A percentile compares a stretch with the other conserved stretches of the same genome.
phyloP scores from a whole-genome alignment of 2,329 filamentous ascomycete species.

The Talaromyces verruculosus region DNA sequence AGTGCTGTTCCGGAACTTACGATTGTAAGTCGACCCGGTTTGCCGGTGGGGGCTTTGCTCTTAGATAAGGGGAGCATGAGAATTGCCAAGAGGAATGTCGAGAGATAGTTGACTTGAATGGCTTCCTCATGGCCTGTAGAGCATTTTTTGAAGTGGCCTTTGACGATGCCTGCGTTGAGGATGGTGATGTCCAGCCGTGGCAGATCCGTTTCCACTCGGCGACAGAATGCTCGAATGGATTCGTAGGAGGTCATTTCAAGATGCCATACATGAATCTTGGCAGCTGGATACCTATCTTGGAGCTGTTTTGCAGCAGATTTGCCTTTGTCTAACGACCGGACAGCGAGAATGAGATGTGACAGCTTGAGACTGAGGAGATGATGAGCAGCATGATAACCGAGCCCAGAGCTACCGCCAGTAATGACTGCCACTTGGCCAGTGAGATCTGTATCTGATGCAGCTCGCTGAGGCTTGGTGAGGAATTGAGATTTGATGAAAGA shows the following conservation, averaged over 20 bases:
- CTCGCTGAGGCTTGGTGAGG: not conserved
- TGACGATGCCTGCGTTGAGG: slow-evolving; percentile 18
- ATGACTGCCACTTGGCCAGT: slow-evolving; percentile 41
- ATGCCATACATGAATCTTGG: slow-evolving; percentile 9
- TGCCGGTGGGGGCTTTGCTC: slow-evolving; percentile 8
- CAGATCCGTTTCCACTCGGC: slow-evolving; percentile 34
- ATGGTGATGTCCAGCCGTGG: slow-evolving; percentile 44
- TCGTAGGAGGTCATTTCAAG: slow-evolving; percentile 33
- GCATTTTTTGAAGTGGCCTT: slow-evolving; percentile 23
- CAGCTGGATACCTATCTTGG: not conserved
- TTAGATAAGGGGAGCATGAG: slow-evolving; percentile 27
- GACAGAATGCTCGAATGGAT: slow-evolving; percentile 29
- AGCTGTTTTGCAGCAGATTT: slow-evolving; percentile 37
- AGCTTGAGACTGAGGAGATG: slow-evolving; percentile 43
- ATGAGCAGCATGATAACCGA: slow-evolving; percentile 46
- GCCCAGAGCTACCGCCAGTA: slow-evolving; percentile 50
- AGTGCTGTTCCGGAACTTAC: slow-evolving; percentile 27
- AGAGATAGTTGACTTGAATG: slow-evolving; percentile 37
- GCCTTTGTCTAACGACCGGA: slow-evolving; percentile 46
- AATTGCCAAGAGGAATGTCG: slow-evolving; percentile 25
- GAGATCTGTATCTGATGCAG: not conserved
- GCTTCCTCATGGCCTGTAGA: slow-evolving; percentile 39
- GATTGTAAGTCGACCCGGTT: slow-evolving; percentile 24
- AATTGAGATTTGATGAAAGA: slow-evolving; percentile 17
- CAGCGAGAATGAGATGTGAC: slow-evolving; percentile 48